phyloP scores from a whole-genome alignment of 176 grass and related monocot species.

The Luzula sylvatica region DNA sequence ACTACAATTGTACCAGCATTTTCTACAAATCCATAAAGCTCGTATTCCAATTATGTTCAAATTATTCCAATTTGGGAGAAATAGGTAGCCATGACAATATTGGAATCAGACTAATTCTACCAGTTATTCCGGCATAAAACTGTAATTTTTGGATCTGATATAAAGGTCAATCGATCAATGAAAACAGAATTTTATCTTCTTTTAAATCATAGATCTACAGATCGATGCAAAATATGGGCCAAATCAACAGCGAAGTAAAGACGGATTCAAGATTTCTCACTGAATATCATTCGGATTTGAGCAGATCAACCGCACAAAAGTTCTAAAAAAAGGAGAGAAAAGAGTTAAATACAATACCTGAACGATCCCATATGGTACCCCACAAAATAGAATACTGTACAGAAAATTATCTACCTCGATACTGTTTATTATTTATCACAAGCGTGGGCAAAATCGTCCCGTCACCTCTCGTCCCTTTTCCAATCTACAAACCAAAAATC shows the following conservation, averaged over 20 bases:
- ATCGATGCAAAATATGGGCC: neutral
- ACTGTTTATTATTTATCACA: constrained; percentile 83
- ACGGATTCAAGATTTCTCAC: neutral
- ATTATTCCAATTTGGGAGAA: too few relatives aligned
- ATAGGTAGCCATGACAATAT: too few relatives aligned
- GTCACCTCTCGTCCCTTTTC: constrained; percentile 63
- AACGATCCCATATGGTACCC: constrained; percentile 23
- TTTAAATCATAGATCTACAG: neutral
- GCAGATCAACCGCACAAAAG: neutral
- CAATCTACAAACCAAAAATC: constrained; percentile 38
- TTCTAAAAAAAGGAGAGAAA: neutral
- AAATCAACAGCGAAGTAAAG: neutral
- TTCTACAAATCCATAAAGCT: too few relatives aligned
- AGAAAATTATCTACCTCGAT: constrained; percentile 44
- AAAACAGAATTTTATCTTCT: neutral
- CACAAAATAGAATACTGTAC: neutral
- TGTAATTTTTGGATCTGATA: too few relatives aligned
- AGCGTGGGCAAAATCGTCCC: constrained; percentile 87
- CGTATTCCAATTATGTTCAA: too few relatives aligned
- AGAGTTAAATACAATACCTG: constrained; percentile 32
- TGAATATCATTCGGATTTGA: neutral
- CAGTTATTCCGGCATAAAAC: too few relatives aligned
- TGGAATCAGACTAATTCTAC: too few relatives aligned
- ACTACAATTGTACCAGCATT: too few relatives aligned
- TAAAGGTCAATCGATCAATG: too few relatives aligned